These are phyloP conservation scores for Brassica juncea DNA, from an alignment of 345 rosid species.

Conservation along the genomic window DNA sequence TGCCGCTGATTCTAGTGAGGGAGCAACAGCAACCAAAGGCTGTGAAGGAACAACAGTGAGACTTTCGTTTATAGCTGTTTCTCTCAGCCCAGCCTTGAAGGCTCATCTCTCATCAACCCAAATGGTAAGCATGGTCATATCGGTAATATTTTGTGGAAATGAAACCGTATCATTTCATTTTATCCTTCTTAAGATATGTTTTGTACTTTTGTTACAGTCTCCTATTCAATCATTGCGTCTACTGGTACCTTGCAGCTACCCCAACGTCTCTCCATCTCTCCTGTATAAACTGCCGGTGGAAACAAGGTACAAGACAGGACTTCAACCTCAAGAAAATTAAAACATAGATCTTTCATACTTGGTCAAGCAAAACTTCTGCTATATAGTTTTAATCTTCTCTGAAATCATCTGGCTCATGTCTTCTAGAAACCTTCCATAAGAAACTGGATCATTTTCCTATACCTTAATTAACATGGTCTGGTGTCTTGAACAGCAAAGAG, in stretches of 20 bases:
- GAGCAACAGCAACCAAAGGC: constrained; percentile 53
- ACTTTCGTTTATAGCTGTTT: constrained; percentile 73
- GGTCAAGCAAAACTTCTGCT: background rate
- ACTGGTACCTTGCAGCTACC: constrained; percentile 78
- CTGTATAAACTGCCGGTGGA: constrained; percentile 76
- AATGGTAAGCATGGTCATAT: constrained; percentile 48
- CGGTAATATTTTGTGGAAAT: background rate
- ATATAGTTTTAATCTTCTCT: background rate
- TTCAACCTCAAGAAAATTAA: constrained; percentile 8
- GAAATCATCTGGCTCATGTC: background rate
- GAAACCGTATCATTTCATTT: too few relatives aligned
- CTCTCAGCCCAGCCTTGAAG: constrained; percentile 69
- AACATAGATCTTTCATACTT: background rate
- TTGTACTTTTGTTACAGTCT: constrained; percentile 48
- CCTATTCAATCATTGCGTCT: constrained; percentile 74
- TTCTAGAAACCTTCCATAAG: background rate
- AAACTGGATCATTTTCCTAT: constrained; percentile 18
- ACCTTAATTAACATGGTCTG: constrained; percentile 12
- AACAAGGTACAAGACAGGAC: constrained; percentile 47
- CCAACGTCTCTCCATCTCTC: constrained; percentile 72
- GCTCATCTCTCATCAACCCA: constrained; percentile 66
- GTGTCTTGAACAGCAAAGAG: constrained; percentile 55
- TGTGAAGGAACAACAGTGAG: constrained; percentile 70
- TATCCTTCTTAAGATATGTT: background rate
- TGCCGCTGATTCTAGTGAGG: constrained; percentile 49